Conservation (phyloP, 257 asterid species). For the Solanum arcanum region DNA sequence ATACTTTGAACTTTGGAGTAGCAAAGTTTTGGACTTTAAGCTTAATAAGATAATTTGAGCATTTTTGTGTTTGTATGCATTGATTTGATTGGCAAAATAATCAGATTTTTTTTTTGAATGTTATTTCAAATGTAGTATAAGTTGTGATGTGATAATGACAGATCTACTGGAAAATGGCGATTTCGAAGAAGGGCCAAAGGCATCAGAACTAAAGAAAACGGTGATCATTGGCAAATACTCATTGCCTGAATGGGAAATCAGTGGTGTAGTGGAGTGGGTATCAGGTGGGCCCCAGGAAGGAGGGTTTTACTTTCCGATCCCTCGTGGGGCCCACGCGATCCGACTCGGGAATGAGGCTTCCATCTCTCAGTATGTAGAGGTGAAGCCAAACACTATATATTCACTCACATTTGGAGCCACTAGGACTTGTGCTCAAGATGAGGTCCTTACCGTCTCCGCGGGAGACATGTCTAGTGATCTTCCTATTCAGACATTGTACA, state of each 20-base stretch:
- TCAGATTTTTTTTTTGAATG: neutral
- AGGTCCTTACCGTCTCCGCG: constrained; percentile 41
- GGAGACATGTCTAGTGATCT: constrained; percentile 45
- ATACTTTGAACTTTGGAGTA: neutral
- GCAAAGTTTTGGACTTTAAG: neutral
- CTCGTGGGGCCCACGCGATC: constrained; percentile 63
- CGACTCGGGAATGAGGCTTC: constrained; percentile 75
- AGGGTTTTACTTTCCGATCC: constrained; percentile 49
- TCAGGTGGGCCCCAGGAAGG: constrained; percentile 75
- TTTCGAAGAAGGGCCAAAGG: constrained; percentile 54
- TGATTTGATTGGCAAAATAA: neutral
- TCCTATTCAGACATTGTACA: constrained; percentile 62
- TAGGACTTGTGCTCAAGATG: constrained; percentile 77
- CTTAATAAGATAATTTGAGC: neutral
- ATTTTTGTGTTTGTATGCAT: neutral
- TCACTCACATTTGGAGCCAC: constrained; percentile 62
- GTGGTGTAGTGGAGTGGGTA: constrained; percentile 57
- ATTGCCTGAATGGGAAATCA: constrained; percentile 65
- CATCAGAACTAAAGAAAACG: constrained; percentile 41
- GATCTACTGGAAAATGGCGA: constrained; percentile 55
- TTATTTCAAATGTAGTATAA: neutral
- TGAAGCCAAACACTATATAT: constrained; percentile 26
- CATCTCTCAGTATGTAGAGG: constrained; percentile 34
- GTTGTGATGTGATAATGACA: neutral
- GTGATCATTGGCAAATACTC: constrained; percentile 52